These are phyloP conservation scores for Chrysanthemum lavandulifolium DNA, from an alignment of 129 eudicot genomes.

Conservation along the genomic window DNA sequence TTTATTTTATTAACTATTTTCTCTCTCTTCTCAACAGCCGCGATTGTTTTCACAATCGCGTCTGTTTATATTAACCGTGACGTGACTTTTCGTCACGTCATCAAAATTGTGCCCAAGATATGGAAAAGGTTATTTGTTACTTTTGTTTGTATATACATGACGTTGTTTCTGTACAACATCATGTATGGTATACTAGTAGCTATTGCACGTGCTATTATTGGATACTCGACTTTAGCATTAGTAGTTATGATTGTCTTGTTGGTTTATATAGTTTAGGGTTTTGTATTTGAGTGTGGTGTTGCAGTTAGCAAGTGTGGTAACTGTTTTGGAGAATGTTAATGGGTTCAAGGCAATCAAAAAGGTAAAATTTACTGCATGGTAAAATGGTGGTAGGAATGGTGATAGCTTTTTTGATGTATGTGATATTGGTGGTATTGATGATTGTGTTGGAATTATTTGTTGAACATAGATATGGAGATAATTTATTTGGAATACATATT, in stretches of 20 bases:
- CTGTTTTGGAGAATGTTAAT: slow-evolving; percentile 25
- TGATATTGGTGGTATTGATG: background rate
- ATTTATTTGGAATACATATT: background rate
- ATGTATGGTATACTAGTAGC: background rate
- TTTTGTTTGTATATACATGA: slow-evolving; percentile 20
- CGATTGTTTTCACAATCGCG: slow-evolving; percentile 70
- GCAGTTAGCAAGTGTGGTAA: slow-evolving; percentile 29
- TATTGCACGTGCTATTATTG: background rate
- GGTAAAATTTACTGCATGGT: slow-evolving; percentile 26
- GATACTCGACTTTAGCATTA: background rate
- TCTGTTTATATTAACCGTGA: slow-evolving; percentile 39
- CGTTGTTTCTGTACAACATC: slow-evolving; percentile 19
- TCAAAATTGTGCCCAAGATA: slow-evolving; percentile 40
- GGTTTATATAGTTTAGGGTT: slow-evolving; percentile 18
- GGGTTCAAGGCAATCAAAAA: slow-evolving; percentile 27
- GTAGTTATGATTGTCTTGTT: background rate
- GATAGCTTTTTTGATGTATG: slow-evolving; percentile 16
- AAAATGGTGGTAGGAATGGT: slow-evolving; percentile 30
- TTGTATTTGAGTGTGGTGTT: slow-evolving; percentile 22
- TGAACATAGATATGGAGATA: slow-evolving; percentile 1
- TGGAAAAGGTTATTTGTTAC: slow-evolving; percentile 36
- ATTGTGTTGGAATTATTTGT: background rate
- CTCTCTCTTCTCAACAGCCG: slow-evolving; percentile 71
- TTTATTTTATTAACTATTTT: slow-evolving; percentile 45
- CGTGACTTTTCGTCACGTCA: slow-evolving; percentile 34